Conservation (phyloP, 116 monocot genomes). For the Cymodocea nodosa region DNA sequence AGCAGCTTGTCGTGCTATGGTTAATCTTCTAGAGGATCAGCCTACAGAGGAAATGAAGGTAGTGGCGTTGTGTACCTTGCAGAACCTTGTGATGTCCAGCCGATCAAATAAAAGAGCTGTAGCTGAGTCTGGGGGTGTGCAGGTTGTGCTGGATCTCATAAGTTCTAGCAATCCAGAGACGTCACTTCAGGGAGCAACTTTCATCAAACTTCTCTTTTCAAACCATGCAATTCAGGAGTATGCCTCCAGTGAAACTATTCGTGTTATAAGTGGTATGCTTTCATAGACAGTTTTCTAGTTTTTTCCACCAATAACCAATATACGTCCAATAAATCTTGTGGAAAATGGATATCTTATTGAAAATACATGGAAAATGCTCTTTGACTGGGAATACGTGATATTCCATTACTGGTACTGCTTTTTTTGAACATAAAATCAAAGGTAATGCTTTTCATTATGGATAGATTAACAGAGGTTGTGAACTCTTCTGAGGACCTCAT, state of each 20-base stretch:
- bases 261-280: conserved; percentile 71
- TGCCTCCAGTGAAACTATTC: conserved; percentile 97
- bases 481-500: too few species aligned
- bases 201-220: conserved; percentile 91
- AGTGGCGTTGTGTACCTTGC: conserved; percentile 87
- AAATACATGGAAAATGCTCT: too few species aligned
- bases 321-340: too few species aligned
- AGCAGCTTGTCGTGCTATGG: conserved; percentile 85
- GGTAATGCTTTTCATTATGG: too few species aligned
- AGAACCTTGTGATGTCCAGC: conserved; percentile 92
- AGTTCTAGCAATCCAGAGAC: conserved; percentile 76
- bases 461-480: too few species aligned
- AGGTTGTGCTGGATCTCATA: conserved; percentile 87
- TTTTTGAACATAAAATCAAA: too few species aligned
- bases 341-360: too few species aligned
- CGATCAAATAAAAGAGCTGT: conserved; percentile 94
- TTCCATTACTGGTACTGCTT: too few species aligned
- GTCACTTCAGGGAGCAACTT: conserved; percentile 94
- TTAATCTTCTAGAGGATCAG: conserved; percentile 97
- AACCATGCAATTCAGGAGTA: conserved; percentile 96
- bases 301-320: too few species aligned
- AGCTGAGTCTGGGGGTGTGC: conserved; percentile 97
- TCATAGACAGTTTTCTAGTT: neutral
- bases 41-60: conserved; percentile 99
- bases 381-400: too few species aligned